Base-by-base conservation (phyloP, 2,329 filamentous ascomycete species). In the Fusarium sp. region DNA sequence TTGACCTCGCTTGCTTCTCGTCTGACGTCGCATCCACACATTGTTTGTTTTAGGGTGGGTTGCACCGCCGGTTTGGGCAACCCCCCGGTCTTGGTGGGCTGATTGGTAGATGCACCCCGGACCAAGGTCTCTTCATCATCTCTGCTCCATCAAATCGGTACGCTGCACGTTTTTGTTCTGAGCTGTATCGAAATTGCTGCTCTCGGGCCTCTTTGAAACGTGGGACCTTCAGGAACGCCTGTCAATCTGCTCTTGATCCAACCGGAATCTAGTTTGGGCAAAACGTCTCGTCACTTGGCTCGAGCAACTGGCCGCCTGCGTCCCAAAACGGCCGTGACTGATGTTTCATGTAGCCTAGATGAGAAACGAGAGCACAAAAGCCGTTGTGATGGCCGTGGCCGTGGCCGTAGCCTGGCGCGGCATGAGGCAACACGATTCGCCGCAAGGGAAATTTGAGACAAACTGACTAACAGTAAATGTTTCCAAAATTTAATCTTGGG, bases 61-160 rank as follows among this genome's bases (percentile, higher is more conserved):
- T 56, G 64, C 62, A 53, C 62, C 53, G 32, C 51, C 55, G 31
- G 67, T 71, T 64, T 71, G 65, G 64, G 41, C 58, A 55, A 53
- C 34, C 40, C 55, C 65, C 67, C 36, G 31, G 64, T 58, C 61
- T 51, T 44, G 40, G 54, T 13, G 22, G 57, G 57, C 61, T 71
- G 69, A 71, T 71, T 71, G 69, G 69, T 42, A 66, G 69, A 67
- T 63, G 62, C 49, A 69, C 65, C 61, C 68, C 55, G 46, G 68
- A 56, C 60, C 58, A 39, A 54, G 38, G 53, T 48, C 55, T 61
- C 54, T 61, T 67, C 68, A 60, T 68, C 59, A 67, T 67, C 53
- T 71, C 58, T 61, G n/a, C 38, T 61, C 55, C 52, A 55, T 67
- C 69, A 71, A 71, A 71, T 71, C 67, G 69, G 57, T 66, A 57